Evolutionary conservation across 352 stramenopile species (phyloP).

Genomic region (Globisporangium okanoganense): DNA sequence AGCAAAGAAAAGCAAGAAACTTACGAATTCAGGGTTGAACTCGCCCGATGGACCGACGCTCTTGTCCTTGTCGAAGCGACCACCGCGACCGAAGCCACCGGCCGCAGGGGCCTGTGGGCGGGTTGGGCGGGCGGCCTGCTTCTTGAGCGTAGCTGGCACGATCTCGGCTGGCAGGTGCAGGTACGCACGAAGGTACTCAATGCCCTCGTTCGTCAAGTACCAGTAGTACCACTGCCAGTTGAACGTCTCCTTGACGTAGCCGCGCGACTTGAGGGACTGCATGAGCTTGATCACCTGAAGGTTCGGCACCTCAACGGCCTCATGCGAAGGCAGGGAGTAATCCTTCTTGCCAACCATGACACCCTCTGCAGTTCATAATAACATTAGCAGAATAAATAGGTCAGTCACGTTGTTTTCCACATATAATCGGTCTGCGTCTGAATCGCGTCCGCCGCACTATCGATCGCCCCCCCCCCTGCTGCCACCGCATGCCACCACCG

Average conservation of each 20-base stretch:
- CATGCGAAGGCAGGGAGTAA: conserved; percentile 88
- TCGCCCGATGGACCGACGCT: conserved; percentile 82
- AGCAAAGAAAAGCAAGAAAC: conserved; percentile 15
- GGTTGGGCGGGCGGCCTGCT: conserved; percentile 85
- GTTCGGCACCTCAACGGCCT: conserved; percentile 98
- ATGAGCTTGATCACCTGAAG: conserved; percentile 98
- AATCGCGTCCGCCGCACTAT: neutral
- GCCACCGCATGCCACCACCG: neutral
- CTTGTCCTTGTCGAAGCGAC: conserved; percentile 89
- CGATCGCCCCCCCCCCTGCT: neutral
- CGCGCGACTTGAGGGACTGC: conserved; percentile 97
- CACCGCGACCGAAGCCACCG: conserved; percentile 72
- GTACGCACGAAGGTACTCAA: conserved; percentile 99
- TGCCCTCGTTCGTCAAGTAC: conserved; percentile 98
- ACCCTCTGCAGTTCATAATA: conserved; percentile 45
- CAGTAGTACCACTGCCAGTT: conserved; percentile 99
- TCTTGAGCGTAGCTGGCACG: conserved; percentile 98
- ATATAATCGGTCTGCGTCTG: neutral
- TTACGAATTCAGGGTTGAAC: conserved; percentile 88
- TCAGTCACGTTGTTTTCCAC: neutral
- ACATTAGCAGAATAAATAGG: neutral
- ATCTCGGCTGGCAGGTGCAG: conserved; percentile 98
- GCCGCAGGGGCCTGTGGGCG: conserved; percentile 71
- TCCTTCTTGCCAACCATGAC: conserved; percentile 91
- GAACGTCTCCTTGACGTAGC: conserved; percentile 98